These are phyloP conservation scores for Daphne laureola DNA, from an alignment of 441 rosid genomes.

Conservation along the genomic window DNA sequence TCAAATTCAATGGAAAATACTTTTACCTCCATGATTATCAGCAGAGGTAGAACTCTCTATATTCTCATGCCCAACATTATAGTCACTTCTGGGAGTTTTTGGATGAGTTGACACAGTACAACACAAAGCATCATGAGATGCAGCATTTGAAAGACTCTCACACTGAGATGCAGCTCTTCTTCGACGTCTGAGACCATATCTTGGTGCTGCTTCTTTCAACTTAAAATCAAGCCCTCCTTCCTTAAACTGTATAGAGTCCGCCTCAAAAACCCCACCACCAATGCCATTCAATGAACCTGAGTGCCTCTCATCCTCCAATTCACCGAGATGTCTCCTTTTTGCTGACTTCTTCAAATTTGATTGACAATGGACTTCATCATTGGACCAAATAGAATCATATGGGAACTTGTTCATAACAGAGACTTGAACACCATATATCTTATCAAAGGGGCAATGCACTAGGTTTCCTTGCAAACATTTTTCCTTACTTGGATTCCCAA, in stretches of 20 bases:
- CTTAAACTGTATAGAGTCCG: slow-evolving; percentile 17
- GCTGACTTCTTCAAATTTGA: slow-evolving; percentile 15
- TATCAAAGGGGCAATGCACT: slow-evolving; percentile 30
- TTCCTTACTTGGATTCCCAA: slow-evolving; percentile 25
- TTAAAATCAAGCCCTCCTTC: slow-evolving; percentile 19
- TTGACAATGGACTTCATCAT: slow-evolving; percentile 12
- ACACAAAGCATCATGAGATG: slow-evolving; percentile 26
- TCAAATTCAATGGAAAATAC: background rate
- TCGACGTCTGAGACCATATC: slow-evolving; percentile 27
- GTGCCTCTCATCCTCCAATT: slow-evolving; percentile 26
- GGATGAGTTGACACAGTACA: slow-evolving; percentile 16
- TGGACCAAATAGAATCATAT: slow-evolving; percentile 30
- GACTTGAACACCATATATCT: slow-evolving; percentile 37
- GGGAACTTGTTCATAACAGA: slow-evolving; percentile 43
- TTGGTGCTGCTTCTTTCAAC: slow-evolving; percentile 28
- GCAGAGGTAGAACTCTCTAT: slow-evolving; percentile 20
- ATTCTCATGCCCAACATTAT: slow-evolving; percentile 20
- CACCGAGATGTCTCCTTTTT: slow-evolving; percentile 14
- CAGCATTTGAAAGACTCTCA: slow-evolving; percentile 15
- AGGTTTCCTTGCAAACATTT: slow-evolving; percentile 46
- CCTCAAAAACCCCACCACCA: slow-evolving; percentile 15
- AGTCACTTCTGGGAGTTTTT: slow-evolving; percentile 23
- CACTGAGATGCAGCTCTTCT: slow-evolving; percentile 14
- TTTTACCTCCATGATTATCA: slow-evolving; percentile 18
- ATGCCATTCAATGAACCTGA: slow-evolving; percentile 17